Base-by-base conservation (phyloP, 2,329 filamentous ascomycete species). In the Exophiala phaeomuriformis region DNA sequence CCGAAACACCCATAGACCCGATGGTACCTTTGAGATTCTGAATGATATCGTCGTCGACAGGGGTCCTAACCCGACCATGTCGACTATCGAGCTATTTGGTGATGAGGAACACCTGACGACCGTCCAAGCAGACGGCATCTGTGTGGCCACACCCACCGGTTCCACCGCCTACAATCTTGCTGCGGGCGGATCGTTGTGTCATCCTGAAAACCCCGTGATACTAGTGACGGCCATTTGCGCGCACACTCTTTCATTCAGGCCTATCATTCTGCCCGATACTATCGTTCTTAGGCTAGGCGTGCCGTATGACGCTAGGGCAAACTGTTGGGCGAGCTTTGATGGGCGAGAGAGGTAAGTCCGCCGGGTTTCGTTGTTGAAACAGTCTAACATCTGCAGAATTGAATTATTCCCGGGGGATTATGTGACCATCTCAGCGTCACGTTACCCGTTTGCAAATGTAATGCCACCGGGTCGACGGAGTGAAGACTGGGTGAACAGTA, bases 11-110 rank as follows among this genome's bases (percentile, higher is more conserved):
- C 93, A 97, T 72, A 79, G 76, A 40, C 90, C 90, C 0, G 88
- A 93, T 63, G 82, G 83, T 37, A 90, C 87, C 1, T 89, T 84
- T 68, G 88, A 95, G 69, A 95, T 97, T 53, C 73, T 98, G 58
- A 98, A 98, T 64, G 93, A 98, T 68, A 83, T 97, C n/a, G 91
- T 98, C 5, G 82, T 97, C 31, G 93, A 98, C 66, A 80, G 93
- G 12, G 93, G 93, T 0, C 93, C 93, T 4, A 96, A 94, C 69
- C 83, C 91, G 43, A 95, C 90, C 50, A 91, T 98, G 88, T 93
- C 88, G 7, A 85, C 83, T 49, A 90, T 88, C 19, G 91, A 97
- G 67, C 79, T 97, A 29, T 96, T 96, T 67, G 90, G 90, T 19
- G 91, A 96, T 64, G 88, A 96, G 64, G 88, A 95, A 69, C 90